A percentile compares a stretch with the other conserved stretches of the same genome.
Conservation (phyloP, 2,329 filamentous ascomycete species). For the Ceratocystis cubensis region DNA sequence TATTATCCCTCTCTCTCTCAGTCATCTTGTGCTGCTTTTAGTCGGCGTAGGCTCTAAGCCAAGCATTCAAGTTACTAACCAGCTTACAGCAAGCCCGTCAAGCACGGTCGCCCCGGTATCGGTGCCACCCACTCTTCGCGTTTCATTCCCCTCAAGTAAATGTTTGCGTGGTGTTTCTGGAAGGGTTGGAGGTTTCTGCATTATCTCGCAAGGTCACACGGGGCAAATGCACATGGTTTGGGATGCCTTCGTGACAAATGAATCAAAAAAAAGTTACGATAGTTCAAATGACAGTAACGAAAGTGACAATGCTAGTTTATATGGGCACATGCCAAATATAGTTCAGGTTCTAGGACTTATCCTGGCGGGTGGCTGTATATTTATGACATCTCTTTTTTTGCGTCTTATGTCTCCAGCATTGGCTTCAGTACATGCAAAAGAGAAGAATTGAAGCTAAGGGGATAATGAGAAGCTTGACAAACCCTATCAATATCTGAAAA, state of each 20-base stretch:
- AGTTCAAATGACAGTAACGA: constrained; percentile 19
- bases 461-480: not conserved
- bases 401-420: not conserved
- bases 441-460: not conserved
- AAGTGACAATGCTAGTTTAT: constrained; percentile 19
- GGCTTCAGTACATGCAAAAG: not conserved
- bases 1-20: constrained; percentile 27
- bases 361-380: not conserved
- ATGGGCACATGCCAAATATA: constrained; percentile 11
- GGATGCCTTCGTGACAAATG: constrained; percentile 22
- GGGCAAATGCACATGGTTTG: constrained; percentile 17
- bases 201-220: constrained; percentile 25
- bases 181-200: constrained; percentile 39
- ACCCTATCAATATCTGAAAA: not conserved
- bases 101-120: constrained; percentile 99
- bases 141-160: constrained; percentile 99
- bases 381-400: not conserved
- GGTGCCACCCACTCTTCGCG: constrained; percentile 99
- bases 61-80: constrained; percentile 35
- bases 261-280: constrained; percentile 21
- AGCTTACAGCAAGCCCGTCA: constrained; percentile 80
- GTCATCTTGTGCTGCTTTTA: not conserved
- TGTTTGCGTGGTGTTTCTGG: constrained; percentile 20
- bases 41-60: not conserved
- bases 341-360: constrained; percentile 13